Conservation (phyloP, 768 basidiomycete genomes). For the Crucibulum laeve region DNA sequence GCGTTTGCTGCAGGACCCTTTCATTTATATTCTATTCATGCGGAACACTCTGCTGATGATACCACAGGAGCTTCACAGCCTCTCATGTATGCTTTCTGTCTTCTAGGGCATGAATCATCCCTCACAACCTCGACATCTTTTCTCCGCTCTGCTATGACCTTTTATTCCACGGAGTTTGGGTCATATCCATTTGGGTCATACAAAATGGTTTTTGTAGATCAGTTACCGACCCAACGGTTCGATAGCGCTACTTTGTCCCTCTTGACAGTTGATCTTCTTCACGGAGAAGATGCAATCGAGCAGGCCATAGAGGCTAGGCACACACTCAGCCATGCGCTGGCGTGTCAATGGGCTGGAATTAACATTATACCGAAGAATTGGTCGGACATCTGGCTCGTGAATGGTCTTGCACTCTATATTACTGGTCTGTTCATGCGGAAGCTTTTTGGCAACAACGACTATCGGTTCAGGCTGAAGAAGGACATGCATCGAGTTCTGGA, state of each 20-base stretch:
- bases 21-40: slow-evolving; percentile 65
- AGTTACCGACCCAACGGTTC: slow-evolving; percentile 76
- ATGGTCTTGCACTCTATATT: slow-evolving; percentile 89
- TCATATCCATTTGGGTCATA: slow-evolving; percentile 95
- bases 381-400: slow-evolving; percentile 96
- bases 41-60: slow-evolving; percentile 58
- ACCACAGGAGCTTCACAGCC: slow-evolving; percentile 62
- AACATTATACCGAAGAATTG: slow-evolving; percentile 92
- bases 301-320: slow-evolving; percentile 91
- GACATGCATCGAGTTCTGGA: slow-evolving; percentile 92
- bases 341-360: slow-evolving; percentile 95
- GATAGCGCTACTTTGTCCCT: slow-evolving; percentile 84
- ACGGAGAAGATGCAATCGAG: slow-evolving; percentile 87
- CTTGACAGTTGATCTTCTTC: slow-evolving; percentile 74
- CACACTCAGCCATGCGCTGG: slow-evolving; percentile 80
- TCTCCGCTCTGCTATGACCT: slow-evolving; percentile 87
- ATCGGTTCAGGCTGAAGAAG: slow-evolving; percentile 90
- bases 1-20: slow-evolving; percentile 96
- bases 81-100: slow-evolving; percentile 86
- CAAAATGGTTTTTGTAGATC: slow-evolving; percentile 92
- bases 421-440: slow-evolving; percentile 83
- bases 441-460: slow-evolving; percentile 94
- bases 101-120: slow-evolving; percentile 80
- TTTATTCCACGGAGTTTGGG: slow-evolving; percentile 87
- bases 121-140: slow-evolving; percentile 68